Conservation (phyloP, 208 protist species). For the Crithidia fasciculata region DNA sequence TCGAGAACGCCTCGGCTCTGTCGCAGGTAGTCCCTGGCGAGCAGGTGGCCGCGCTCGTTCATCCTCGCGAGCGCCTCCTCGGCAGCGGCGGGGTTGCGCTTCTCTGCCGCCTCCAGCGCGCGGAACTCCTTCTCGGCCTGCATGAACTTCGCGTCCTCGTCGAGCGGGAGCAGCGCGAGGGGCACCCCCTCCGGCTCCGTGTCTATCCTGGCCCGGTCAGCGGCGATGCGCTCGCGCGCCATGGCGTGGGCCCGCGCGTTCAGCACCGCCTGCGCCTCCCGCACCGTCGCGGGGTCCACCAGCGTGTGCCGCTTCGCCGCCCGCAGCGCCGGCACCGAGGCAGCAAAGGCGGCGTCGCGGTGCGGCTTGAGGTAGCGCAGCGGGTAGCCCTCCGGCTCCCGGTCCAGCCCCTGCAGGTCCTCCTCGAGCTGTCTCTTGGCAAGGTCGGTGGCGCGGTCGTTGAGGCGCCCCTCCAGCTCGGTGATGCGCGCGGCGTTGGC, state of each 20-base stretch:
- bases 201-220: slow-evolving; percentile 66
- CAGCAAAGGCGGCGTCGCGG: slow-evolving; percentile 55
- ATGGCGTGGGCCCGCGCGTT: slow-evolving; percentile 65
- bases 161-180: slow-evolving; percentile 60
- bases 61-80: slow-evolving; percentile 48
- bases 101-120: slow-evolving; percentile 40
- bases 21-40: slow-evolving; percentile 61
- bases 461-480: slow-evolving; percentile 68
- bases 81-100: slow-evolving; percentile 38
- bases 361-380: slow-evolving; percentile 59
- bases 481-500: slow-evolving; percentile 42
- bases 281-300: slow-evolving; percentile 33
- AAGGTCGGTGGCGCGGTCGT: slow-evolving; percentile 61
- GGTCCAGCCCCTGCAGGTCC: slow-evolving; percentile 63
- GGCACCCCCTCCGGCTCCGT: slow-evolving; percentile 66
- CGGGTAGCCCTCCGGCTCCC: slow-evolving; percentile 63
- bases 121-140: slow-evolving; percentile 68
- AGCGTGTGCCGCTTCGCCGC: slow-evolving; percentile 38
- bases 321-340: slow-evolving; percentile 46
- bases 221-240: slow-evolving; percentile 52
- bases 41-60: slow-evolving; percentile 55
- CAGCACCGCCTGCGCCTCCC: slow-evolving; percentile 52
- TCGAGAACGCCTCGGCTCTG: slow-evolving; percentile 69
- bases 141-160: slow-evolving; percentile 62
- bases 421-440: slow-evolving; percentile 70